A percentile compares a stretch with the other conserved stretches of the same genome.
phyloP scores from a whole-genome alignment of 257 asterid genomes.

The Solanum phureja region DNA sequence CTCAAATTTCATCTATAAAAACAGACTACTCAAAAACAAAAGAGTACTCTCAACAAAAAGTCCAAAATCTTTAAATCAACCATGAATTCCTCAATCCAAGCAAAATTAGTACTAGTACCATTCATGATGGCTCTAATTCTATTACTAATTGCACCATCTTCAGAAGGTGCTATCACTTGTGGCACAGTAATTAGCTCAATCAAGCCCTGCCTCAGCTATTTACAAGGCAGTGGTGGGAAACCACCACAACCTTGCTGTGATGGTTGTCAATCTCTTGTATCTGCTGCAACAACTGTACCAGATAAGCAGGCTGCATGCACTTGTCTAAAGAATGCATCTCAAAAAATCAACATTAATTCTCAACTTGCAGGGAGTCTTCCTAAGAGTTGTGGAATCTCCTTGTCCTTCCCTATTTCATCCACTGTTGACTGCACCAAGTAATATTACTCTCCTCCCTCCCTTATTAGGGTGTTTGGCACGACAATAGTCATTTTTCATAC shows the following conservation, averaged over 20 bases:
- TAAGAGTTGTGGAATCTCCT: conserved; percentile 31
- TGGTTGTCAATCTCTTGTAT: conserved; percentile 31
- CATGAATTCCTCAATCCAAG: conserved; percentile 24
- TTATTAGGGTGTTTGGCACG: neutral
- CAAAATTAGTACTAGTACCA: neutral
- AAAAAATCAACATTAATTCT: conserved; percentile 17
- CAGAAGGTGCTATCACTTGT: conserved; percentile 37
- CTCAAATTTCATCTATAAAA: neutral
- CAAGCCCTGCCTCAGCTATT: conserved; percentile 42
- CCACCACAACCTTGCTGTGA: conserved; percentile 47
- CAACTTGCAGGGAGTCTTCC: conserved; percentile 42
- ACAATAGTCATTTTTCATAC: neutral
- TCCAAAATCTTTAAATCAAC: neutral
- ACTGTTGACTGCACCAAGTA: conserved; percentile 58
- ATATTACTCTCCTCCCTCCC: neutral
- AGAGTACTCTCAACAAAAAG: neutral
- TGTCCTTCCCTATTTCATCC: conserved; percentile 37
- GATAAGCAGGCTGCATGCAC: conserved; percentile 55
- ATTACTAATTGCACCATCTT: neutral
- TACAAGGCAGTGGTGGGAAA: conserved; percentile 37
- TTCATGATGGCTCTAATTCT: neutral
- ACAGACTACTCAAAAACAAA: neutral
- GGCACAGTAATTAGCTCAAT: conserved; percentile 35
- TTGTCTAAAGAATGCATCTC: conserved; percentile 52
- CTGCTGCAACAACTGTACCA: conserved; percentile 24